Conservation (phyloP, 2,329 filamentous ascomycete species). For the Penicillium griseofulvum region DNA sequence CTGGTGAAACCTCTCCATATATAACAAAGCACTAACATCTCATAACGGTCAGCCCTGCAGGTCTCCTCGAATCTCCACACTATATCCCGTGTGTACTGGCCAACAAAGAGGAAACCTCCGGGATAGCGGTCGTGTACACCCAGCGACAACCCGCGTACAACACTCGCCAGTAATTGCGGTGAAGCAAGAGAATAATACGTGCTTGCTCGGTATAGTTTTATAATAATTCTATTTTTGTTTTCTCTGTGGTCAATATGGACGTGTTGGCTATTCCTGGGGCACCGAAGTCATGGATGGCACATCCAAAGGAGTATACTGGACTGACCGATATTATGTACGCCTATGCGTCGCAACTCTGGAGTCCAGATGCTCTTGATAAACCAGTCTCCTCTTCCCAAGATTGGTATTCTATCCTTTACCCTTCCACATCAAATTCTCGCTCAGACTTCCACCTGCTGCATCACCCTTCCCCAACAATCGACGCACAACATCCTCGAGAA, state of each 20-base stretch:
- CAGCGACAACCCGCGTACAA: slow-evolving; percentile 28
- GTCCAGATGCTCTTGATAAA: neutral
- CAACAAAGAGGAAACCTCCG: slow-evolving; percentile 9
- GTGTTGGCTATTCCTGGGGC: slow-evolving; percentile 11
- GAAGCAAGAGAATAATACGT: slow-evolving; percentile 13
- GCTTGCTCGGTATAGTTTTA: neutral
- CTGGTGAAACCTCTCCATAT: slow-evolving; percentile 26
- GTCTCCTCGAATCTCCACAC: slow-evolving; percentile 20
- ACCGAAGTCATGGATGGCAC: slow-evolving; percentile 6
- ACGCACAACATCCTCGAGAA: neutral
- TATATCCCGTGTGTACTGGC: slow-evolving; percentile 17
- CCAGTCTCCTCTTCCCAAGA: neutral
- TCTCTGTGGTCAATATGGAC: slow-evolving; percentile 7
- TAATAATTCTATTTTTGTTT: neutral
- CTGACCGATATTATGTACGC: slow-evolving; percentile 1
- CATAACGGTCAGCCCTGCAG: slow-evolving; percentile 26
- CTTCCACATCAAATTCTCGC: neutral
- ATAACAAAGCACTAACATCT: slow-evolving; percentile 18
- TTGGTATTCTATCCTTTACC: neutral
- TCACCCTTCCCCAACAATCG: neutral
- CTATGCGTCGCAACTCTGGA: neutral
- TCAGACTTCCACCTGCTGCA: neutral
- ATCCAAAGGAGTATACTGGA: slow-evolving; percentile 7
- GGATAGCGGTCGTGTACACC: slow-evolving; percentile 21
- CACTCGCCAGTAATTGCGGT: slow-evolving; percentile 26